Conservation (phyloP, 169 alveolate genomes). For the Plasmodium ovale region DNA sequence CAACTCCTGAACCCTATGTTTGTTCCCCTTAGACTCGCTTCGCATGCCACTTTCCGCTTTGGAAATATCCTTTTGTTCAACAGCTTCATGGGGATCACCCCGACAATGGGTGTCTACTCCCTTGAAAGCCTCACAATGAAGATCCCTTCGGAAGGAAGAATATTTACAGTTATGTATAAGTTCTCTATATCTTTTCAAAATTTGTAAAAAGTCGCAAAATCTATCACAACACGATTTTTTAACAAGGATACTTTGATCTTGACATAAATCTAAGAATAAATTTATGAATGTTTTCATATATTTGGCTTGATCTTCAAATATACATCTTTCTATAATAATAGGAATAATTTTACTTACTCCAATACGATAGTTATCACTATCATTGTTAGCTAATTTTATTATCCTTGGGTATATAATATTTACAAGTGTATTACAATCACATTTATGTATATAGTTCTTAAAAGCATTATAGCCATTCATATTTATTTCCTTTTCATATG, state of each 20-base stretch:
- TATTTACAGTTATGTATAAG: slow-evolving; percentile 5
- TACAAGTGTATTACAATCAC: slow-evolving; percentile 31
- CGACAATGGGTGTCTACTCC: not conserved
- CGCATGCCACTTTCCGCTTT: not conserved
- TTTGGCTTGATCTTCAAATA: slow-evolving; percentile 33
- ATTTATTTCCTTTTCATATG: slow-evolving; percentile 63
- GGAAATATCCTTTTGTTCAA: not conserved
- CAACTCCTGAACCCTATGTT: not conserved
- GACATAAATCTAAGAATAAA: slow-evolving; percentile 65
- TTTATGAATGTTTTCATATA: slow-evolving; percentile 16
- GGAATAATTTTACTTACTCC: slow-evolving; percentile 72
- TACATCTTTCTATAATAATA: slow-evolving; percentile 52
- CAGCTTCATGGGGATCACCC: not conserved
- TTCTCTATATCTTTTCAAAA: slow-evolving; percentile 35
- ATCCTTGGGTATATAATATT: slow-evolving; percentile 49
- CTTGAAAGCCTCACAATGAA: not conserved
- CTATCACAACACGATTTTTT: slow-evolving; percentile 75
- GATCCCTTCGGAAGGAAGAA: not conserved
- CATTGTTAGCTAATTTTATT: slow-evolving; percentile 30
- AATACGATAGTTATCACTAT: slow-evolving; percentile 76
- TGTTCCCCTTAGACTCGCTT: too few relatives aligned
- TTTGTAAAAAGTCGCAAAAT: slow-evolving; percentile 33
- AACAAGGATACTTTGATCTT: slow-evolving; percentile 69
- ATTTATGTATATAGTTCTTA: slow-evolving; percentile 46
- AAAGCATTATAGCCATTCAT: slow-evolving; percentile 65